These are phyloP conservation scores for Nicotiana tabacum DNA, from an alignment of 257 asterid species.

Conservation along the genomic window DNA sequence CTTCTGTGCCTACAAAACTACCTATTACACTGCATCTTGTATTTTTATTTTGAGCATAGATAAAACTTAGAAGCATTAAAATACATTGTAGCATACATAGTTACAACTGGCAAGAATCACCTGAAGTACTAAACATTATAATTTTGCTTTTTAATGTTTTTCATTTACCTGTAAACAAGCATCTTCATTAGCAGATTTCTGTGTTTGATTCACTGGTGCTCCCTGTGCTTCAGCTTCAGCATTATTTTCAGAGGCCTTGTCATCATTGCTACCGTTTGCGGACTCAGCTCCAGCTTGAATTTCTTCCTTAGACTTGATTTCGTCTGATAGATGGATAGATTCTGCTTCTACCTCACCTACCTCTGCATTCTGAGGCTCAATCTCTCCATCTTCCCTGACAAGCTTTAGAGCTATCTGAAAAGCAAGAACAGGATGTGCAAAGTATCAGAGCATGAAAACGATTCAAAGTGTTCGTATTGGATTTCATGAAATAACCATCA, in stretches of 20 bases:
- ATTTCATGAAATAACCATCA: not conserved
- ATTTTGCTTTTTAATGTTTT: not conserved
- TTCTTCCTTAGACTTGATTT: constrained; percentile 24
- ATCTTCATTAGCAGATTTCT: constrained; percentile 18
- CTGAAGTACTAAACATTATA: not conserved
- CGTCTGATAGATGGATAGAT: constrained; percentile 24
- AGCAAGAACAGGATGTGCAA: constrained; percentile 2
- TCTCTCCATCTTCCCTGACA: constrained; percentile 54
- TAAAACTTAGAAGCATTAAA: not conserved
- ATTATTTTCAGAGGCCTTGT: constrained; percentile 25
- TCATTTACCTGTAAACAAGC: constrained; percentile 4
- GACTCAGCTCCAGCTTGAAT: constrained; percentile 28
- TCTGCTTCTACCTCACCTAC: constrained; percentile 28
- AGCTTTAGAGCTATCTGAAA: constrained; percentile 83
- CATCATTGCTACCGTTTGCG: constrained; percentile 12
- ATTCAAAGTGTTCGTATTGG: not conserved
- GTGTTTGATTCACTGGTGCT: constrained; percentile 22
- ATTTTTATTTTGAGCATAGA: not conserved
- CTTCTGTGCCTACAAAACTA: not conserved
- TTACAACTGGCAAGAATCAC: not conserved
- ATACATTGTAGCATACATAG: not conserved
- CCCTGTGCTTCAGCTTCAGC: constrained; percentile 52
- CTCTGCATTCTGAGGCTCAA: constrained; percentile 25
- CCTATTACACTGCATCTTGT: not conserved
- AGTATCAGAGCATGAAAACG: not conserved